phyloP scores from a whole-genome alignment of 257 asterid species.

The Nyctanthes arbortristis region DNA sequence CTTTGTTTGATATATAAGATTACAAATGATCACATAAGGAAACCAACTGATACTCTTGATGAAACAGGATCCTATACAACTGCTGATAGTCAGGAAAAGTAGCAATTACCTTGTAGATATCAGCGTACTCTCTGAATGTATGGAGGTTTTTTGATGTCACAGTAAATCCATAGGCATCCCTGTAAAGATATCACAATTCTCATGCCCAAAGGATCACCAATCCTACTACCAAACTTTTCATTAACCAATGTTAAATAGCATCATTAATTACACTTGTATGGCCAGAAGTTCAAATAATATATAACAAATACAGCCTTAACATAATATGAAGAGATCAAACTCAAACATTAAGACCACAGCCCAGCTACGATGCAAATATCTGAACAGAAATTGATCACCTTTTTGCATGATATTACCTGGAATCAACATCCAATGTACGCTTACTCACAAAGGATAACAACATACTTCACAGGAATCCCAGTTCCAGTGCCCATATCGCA shows the following conservation, averaged over 20 bases:
- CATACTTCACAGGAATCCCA: constrained; percentile 61
- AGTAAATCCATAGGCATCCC: constrained; percentile 98
- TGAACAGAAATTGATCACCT: background rate
- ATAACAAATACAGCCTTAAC: background rate
- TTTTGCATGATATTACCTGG: constrained; percentile 54
- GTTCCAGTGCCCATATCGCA: constrained; percentile 70
- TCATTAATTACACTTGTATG: constrained; percentile 11
- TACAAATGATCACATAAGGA: background rate
- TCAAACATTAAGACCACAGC: background rate
- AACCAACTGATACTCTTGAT: background rate
- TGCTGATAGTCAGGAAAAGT: background rate
- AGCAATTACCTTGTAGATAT: constrained; percentile 72
- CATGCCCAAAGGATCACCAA: background rate
- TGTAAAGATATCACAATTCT: constrained; percentile 37
- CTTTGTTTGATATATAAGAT: background rate
- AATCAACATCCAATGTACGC: constrained; percentile 83
- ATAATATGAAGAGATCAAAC: background rate
- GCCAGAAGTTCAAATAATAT: constrained; percentile 8
- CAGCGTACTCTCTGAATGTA: constrained; percentile 68
- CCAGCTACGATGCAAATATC: constrained; percentile 4
- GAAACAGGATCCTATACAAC: background rate
- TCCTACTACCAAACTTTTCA: background rate
- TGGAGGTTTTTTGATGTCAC: constrained; percentile 94
- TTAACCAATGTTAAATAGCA: constrained; percentile 6
- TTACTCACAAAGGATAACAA: constrained; percentile 98